These are phyloP conservation scores for Isoetes taiwanensis DNA, from an alignment of 75 land plant species.

Conservation along the genomic window DNA sequence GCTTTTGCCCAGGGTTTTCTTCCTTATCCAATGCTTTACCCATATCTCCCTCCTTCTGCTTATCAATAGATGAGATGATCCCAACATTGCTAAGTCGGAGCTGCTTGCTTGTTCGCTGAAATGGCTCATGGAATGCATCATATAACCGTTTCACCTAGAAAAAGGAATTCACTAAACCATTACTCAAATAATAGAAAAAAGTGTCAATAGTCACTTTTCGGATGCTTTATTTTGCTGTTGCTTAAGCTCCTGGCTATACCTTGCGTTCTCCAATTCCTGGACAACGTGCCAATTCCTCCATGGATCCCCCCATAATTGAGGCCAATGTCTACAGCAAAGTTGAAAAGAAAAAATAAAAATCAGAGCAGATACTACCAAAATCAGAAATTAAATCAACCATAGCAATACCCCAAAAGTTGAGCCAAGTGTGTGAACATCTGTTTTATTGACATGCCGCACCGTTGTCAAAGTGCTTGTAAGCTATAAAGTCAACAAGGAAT, in stretches of 20 bases:
- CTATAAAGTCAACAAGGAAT: constrained; percentile 31
- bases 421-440: constrained; percentile 85
- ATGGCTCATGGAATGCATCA: constrained; percentile 96
- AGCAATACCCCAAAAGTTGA: constrained; percentile 80
- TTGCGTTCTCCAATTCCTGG: constrained; percentile 98
- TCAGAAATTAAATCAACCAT: background rate
- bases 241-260: constrained; percentile 46
- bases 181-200: background rate
- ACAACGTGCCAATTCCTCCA: constrained; percentile 96
- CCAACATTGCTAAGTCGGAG: constrained; percentile 19
- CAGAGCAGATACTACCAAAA: background rate
- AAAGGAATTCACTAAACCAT: background rate
- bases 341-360: background rate
- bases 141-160: constrained; percentile 76
- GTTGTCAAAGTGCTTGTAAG: constrained; percentile 63
- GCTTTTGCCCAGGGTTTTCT: constrained; percentile 14
- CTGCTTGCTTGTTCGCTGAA: constrained; percentile 45
- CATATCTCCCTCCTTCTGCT: background rate
- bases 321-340: constrained; percentile 58
- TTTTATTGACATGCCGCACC: constrained; percentile 80
- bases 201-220: background rate
- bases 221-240: too few species aligned
- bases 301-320: constrained; percentile 77
- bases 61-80: constrained; percentile 15
- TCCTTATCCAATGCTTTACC: constrained; percentile 2